Conservation (phyloP, 495 filamentous ascomycete genomes). For the Annulohypoxylon maeteangense region DNA sequence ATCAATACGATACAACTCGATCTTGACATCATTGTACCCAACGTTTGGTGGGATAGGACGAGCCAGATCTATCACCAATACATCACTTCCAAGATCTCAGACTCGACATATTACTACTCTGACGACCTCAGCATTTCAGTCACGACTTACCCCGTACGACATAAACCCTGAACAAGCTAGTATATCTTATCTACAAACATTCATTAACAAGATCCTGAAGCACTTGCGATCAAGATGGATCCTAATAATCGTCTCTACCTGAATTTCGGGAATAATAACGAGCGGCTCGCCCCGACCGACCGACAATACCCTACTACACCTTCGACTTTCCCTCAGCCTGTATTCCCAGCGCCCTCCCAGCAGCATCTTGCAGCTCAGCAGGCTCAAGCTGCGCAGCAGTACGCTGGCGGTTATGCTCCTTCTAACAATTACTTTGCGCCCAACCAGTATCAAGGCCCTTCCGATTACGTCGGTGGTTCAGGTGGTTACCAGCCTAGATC, state of each 20-base stretch:
- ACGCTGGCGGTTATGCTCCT: slow-evolving; percentile 57
- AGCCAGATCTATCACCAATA: not conserved
- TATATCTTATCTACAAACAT: not conserved
- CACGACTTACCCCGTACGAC: not conserved
- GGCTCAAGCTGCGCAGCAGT: slow-evolving; percentile 56
- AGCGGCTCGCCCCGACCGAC: slow-evolving; percentile 72
- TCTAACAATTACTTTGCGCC: slow-evolving; percentile 75
- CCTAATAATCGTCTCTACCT: slow-evolving; percentile 73
- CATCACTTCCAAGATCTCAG: not conserved
- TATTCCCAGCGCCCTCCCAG: slow-evolving; percentile 66
- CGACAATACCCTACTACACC: slow-evolving; percentile 96
- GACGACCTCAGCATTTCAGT: not conserved
- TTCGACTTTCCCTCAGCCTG: slow-evolving; percentile 93
- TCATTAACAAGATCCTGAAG: not conserved
- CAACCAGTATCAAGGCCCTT: slow-evolving; percentile 37
- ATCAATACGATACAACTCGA: not conserved
- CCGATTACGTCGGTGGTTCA: slow-evolving; percentile 37
- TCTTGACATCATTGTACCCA: not conserved
- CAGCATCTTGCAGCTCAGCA: slow-evolving; percentile 63
- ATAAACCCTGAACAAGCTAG: not conserved
- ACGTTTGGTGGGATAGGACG: not conserved
- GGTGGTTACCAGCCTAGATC: slow-evolving; percentile 66
- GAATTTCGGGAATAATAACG: slow-evolving; percentile 76
- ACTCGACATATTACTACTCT: not conserved
- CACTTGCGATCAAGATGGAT: slow-evolving; percentile 53